Base-by-base conservation (phyloP, 2,329 filamentous ascomycete species). In the Aspergillus sp. region DNA sequence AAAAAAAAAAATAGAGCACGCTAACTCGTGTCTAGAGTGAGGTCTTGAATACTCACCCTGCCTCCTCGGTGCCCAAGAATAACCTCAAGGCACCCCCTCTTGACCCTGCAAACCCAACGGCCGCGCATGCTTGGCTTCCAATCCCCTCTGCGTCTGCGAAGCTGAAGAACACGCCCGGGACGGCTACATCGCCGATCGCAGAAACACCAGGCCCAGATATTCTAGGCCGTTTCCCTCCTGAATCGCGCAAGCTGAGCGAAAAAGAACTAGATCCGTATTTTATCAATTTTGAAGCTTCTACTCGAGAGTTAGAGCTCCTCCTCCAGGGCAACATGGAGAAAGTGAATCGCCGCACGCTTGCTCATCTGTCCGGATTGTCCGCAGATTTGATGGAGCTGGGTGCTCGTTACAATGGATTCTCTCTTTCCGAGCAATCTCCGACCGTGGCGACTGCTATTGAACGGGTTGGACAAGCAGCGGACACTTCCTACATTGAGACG, bases 201-300 rank as follows among this genome's bases (percentile, higher is more conserved):
- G 85, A 21, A 68, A 78, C 35, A 46, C 82, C 85, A 6, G 83
- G 84, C 2, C 85, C 70, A 2, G 89, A 91, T 66, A 76, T 88
- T 9, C 87, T 91, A 64, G 86, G 86, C 19, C 87, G 92, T 15
- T 97, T 99, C 64, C 95, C 95, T 4, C 89, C 91, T 0, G 87
- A 91, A 25, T 84, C 87, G 2, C 85, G 88, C 61, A 85, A 86
- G 53, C 77, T 98, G 54, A 90, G 85, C 64, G 96, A 99, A 73
- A 87, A 92, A 67, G 93, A 98, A 53, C 82, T 99, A 15, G 95
- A 99, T 68, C 92, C 93, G 2, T 99, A 98, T 74, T 99, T 99
- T 75, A 88, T 93, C 58, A 89, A 91, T 39, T 99, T 96, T 65
- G 96, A 99, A 72, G 83, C 88, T 3, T 93, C 92, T 1, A 96